phyloP scores from a whole-genome alignment of 352 stramenopile genomes.

The Globisporangium paddicum region DNA sequence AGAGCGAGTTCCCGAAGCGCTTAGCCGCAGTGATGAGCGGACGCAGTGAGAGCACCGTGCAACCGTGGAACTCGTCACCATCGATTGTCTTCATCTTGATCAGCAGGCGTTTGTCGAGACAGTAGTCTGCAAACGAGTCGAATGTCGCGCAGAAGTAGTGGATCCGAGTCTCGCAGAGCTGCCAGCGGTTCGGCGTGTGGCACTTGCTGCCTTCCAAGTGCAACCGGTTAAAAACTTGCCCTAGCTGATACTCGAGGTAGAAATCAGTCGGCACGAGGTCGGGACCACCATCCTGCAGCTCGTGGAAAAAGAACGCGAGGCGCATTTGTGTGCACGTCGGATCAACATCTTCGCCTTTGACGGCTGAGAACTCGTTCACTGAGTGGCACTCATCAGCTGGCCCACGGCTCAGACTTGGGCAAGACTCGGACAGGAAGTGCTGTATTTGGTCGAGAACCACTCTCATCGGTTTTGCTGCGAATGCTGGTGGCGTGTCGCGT shows the following conservation, averaged over 20 bases:
- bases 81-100: constrained; percentile 59
- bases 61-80: constrained; percentile 40
- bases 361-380: constrained; percentile 11
- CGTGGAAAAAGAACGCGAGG: constrained; percentile 80
- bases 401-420: constrained; percentile 6
- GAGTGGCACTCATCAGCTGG: constrained; percentile 11
- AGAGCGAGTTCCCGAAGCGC: constrained; percentile 47
- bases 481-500: neutral
- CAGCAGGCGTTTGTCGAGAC: constrained; percentile 49
- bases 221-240: constrained; percentile 47
- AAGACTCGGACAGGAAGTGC: constrained; percentile 13
- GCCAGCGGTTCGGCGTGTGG: constrained; percentile 78
- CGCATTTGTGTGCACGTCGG: constrained; percentile 64
- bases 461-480: neutral
- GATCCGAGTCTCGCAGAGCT: constrained; percentile 66
- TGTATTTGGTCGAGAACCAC: constrained; percentile 11
- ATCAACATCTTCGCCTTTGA: constrained; percentile 52
- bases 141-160: constrained; percentile 65
- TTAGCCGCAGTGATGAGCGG: constrained; percentile 50
- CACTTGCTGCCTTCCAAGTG: constrained; percentile 75
- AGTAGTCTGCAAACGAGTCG: constrained; percentile 71
- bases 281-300: constrained; percentile 66
- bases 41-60: constrained; percentile 49
- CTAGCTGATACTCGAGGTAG: constrained; percentile 76
- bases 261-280: constrained; percentile 56